phyloP scores from a whole-genome alignment of 106 monocot species.

The Triglochin maritima region DNA sequence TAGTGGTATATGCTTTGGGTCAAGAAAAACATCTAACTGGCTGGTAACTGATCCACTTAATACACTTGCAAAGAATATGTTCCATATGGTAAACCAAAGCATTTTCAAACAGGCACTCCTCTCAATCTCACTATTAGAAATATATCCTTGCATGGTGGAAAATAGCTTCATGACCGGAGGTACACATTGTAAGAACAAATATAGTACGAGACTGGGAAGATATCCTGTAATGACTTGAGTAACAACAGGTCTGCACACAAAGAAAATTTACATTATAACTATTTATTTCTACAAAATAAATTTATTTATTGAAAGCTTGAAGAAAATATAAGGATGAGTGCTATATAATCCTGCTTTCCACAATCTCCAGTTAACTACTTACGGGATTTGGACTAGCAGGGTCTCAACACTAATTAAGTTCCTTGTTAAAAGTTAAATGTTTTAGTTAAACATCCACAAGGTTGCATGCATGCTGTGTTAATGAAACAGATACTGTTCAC shows the following conservation, averaged over 20 bases:
- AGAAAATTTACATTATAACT: slow-evolving; percentile 2
- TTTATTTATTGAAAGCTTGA: not conserved
- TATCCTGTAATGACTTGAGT: slow-evolving; percentile 95
- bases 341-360: too few species aligned
- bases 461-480: too few species aligned
- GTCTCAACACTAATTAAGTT: too few species aligned
- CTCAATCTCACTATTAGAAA: slow-evolving; percentile 72
- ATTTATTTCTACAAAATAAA: not conserved
- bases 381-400: too few species aligned
- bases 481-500: too few species aligned
- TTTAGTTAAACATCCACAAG: too few species aligned
- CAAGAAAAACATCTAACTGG: slow-evolving; percentile 44
- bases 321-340: too few species aligned
- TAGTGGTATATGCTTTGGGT: slow-evolving; percentile 71
- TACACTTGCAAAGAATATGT: slow-evolving; percentile 87
- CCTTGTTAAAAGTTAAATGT: too few species aligned
- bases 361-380: too few species aligned
- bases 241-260: slow-evolving; percentile 54
- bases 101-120: slow-evolving; percentile 89
- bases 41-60: slow-evolving; percentile 73
- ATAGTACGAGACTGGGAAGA: slow-evolving; percentile 93
- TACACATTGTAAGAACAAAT: slow-evolving; percentile 43
- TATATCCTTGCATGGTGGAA: slow-evolving; percentile 91
- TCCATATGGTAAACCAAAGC: slow-evolving; percentile 90
- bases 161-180: slow-evolving; percentile 89